Evolutionary conservation across 345 rosid genomes (phyloP), one percentile per base, ranked within the genome.

Genomic region (Ceriops decandra): DNA sequence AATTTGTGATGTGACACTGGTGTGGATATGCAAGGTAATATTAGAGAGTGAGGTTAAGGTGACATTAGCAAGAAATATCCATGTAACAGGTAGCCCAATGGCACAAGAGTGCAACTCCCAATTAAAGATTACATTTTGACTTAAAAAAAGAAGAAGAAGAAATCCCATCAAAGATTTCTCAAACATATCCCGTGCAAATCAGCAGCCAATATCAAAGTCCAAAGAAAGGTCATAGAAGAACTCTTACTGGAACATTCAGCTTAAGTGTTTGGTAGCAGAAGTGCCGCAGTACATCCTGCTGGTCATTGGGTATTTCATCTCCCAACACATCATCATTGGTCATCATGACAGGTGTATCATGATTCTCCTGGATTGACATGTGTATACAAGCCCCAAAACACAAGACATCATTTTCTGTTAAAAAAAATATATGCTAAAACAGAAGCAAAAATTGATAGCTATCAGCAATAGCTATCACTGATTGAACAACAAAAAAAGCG

Each of bases 301-400:
- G 97, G 62, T 88, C 93, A 56, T 64, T 63, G 65, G 95, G 95
- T 75, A 93, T 87, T 76, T 87, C 95, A 81, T 88, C 97, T 46
- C 98, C 98, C 81, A 93, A 80, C 72, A 90, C 68, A 81, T 93
- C 97, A 86, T 93, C 98, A 86, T 88, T 93, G 49, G 97, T 87
- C 93, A 90, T 82, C 53, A 56, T 71, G 22, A 71, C 84, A 69
- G 80, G 86, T 20, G 71, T 67, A 70, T 76, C 89, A 46, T 68
- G 76, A 72, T 82, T 80, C 71, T 83, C 92, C 96, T 92, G 84
- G 77, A 72, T 76, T 62, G 59, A 69, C 49, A 70, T 21, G 36
- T 7, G 35, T 38, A 38, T 1, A 22, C 24, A 53, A 21, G 31
- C 69, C 57, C 36, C 53, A 52, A 66, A 32, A 59, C 69, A 54